Evolutionary conservation across 805 yeast genomes (phyloP).

Genomic region (Barnettozyma californica): DNA sequence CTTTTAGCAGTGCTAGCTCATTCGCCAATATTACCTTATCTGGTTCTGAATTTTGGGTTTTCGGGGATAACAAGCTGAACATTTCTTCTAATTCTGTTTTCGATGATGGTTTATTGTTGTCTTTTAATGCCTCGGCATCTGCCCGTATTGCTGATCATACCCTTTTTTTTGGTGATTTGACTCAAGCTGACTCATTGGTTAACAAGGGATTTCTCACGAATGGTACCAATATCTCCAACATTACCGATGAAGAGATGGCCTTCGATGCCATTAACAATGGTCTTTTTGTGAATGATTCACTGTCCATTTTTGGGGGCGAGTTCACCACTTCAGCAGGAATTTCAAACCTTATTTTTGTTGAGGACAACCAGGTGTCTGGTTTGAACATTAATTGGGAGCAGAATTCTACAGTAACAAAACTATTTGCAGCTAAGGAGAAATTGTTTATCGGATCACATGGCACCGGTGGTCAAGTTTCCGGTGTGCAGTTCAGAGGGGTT

Average conservation of each 20-base stretch:
- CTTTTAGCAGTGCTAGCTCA: conserved; percentile 8
- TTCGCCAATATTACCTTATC: conserved; percentile 28
- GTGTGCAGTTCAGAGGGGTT: conserved; percentile 37
- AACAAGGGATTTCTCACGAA: conserved; percentile 16
- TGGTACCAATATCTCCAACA: conserved; percentile 15
- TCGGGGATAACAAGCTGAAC: conserved; percentile 40
- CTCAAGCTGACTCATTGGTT: conserved; percentile 13
- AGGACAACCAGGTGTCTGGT: conserved; percentile 23
- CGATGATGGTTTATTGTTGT: conserved; percentile 20
- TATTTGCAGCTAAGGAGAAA: conserved; percentile 15
- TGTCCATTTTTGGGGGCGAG: conserved; percentile 56
- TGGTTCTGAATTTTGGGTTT: conserved; percentile 36
- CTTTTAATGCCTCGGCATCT: conserved; percentile 28
- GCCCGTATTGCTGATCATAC: conserved; percentile 15
- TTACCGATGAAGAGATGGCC: conserved; percentile 13
- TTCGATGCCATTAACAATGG: conserved; percentile 30
- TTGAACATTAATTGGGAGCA: conserved; percentile 26
- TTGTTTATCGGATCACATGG: conserved; percentile 46
- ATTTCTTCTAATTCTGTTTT: conserved; percentile 33
- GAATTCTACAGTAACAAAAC: conserved; percentile 13
- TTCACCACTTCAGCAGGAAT: conserved; percentile 31
- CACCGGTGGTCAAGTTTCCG: conserved; percentile 26
- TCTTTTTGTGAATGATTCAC: conserved; percentile 39
- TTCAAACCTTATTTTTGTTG: conserved; percentile 22
- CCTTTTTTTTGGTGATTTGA: conserved; percentile 23